phyloP scores from a whole-genome alignment of 1,139 yeast species.

The Yamadazyma epiphylla region DNA sequence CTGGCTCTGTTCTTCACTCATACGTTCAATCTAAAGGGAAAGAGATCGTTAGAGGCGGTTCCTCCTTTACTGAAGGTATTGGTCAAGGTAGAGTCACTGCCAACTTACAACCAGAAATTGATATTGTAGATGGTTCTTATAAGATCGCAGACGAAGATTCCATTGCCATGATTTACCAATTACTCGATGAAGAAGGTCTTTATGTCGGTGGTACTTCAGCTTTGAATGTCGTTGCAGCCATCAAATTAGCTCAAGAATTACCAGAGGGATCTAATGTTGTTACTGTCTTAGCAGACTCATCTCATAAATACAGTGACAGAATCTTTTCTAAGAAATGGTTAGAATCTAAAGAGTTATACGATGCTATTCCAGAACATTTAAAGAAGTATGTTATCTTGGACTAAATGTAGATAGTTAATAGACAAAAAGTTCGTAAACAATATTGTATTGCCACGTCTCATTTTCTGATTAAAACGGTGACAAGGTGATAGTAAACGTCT shows the following conservation, averaged over 20 bases:
- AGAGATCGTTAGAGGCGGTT: conserved; percentile 63
- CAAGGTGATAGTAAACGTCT: too few relatives aligned
- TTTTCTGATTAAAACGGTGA: too few relatives aligned
- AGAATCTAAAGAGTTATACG: conserved; percentile 60
- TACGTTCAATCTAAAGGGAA: conserved; percentile 67
- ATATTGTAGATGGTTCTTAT: conserved; percentile 68
- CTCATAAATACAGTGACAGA: conserved; percentile 82
- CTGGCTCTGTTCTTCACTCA: conserved; percentile 82
- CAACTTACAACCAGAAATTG: conserved; percentile 71
- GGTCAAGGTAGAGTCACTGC: conserved; percentile 93
- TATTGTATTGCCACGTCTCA: too few relatives aligned
- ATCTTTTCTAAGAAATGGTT: conserved; percentile 78
- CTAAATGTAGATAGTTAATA: too few relatives aligned
- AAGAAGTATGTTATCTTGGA: conserved; percentile 49
- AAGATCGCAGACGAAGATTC: conserved; percentile 71
- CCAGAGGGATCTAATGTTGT: conserved; percentile 84
- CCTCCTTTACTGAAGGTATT: conserved; percentile 91
- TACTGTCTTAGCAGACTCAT: conserved; percentile 82
- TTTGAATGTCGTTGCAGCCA: conserved; percentile 79
- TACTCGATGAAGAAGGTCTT: conserved; percentile 85
- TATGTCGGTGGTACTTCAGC: conserved; percentile 90
- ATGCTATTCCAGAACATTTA: conserved; percentile 65
- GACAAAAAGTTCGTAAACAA: too few relatives aligned
- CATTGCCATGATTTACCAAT: conserved; percentile 75
- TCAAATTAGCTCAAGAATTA: conserved; percentile 63